Evolutionary conservation across 2,329 filamentous ascomycete genomes (phyloP), one percentile per base, ranked within the genome.

Genomic region (Fusarium coicis): DNA sequence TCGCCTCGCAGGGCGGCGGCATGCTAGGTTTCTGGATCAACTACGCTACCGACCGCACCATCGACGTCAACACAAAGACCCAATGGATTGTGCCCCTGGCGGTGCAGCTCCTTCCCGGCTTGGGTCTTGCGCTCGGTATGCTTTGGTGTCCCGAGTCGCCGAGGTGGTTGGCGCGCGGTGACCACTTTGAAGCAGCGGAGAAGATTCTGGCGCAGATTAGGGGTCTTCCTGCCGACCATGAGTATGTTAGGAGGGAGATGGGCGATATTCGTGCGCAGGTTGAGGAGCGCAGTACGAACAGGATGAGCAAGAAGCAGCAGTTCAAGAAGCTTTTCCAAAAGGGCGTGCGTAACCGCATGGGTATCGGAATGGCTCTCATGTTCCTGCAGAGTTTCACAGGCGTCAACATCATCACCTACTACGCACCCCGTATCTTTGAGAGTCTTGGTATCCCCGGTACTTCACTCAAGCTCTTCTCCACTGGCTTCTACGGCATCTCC

Each of bases 371-470:
- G 87, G 73, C 89, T 84, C 87, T 90, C 87, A 82, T 83, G 80
- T 80, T 81, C 39, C 68, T 81, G 10, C 79, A 82, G 71, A 79
- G 78, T 36, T 78, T 81, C 50, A 80, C 79, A 1, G 80, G 89
- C 50, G 86, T 87, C 70, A 88, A 91, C 77, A 88, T 91, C 37
- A 90, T 91, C 57, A 88, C 87, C 7, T 91, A 91, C 79, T 91
- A 90, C 74, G 74, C 79, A 4, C 77, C 78, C 7, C 77, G 79
- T 23, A 80, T 84, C 36, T 81, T 85, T 55, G 79, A 80, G 70
- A 82, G 77, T 18, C 79, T 83, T 10, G 84, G 82, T 3, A 79
- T 82, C 23, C 50, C 75, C 0, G 80, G 81, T 2, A 83, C 75
- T 4, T 77, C 77, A 0, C 68, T 77, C 11, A 79, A 78, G 63